phyloP scores from a whole-genome alignment of 2,329 filamentous ascomycete genomes.

The Ophiostoma sp. region DNA sequence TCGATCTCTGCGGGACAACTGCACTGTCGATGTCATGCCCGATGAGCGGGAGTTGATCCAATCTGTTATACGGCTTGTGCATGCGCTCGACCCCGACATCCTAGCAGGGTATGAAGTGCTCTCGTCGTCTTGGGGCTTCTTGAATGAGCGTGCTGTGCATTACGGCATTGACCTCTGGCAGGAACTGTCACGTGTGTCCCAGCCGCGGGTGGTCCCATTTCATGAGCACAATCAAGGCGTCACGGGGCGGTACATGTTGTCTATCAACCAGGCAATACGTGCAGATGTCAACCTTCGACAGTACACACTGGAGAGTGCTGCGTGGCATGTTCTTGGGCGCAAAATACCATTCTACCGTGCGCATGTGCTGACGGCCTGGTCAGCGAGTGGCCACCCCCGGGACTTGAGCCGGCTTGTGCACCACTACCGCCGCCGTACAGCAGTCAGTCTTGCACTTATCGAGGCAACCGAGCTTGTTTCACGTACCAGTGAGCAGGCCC shows the following conservation, averaged over 20 bases:
- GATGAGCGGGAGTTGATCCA: constrained; percentile 87
- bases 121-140: constrained; percentile 87
- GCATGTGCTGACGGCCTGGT: constrained; percentile 76
- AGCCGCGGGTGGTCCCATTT: constrained; percentile 20
- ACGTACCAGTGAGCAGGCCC: constrained; percentile 88
- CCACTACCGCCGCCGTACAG: constrained; percentile 70
- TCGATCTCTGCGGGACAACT: constrained; percentile 56
- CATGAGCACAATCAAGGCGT: constrained; percentile 65
- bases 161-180: constrained; percentile 89
- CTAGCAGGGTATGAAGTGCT: constrained; percentile 94
- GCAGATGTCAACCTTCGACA: constrained; percentile 86
- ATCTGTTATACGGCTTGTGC: constrained; percentile 80
- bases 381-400: constrained; percentile 59
- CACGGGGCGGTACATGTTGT: constrained; percentile 94
- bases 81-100: constrained; percentile 80
- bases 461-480: constrained; percentile 84
- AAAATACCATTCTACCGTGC: constrained; percentile 85
- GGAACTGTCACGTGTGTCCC: constrained; percentile 73
- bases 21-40: constrained; percentile 58
- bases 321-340: constrained; percentile 80
- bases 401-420: constrained; percentile 70
- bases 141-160: constrained; percentile 79
- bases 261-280: constrained; percentile 94
- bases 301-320: constrained; percentile 95
- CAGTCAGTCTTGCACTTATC: constrained; percentile 82